These are phyloP conservation scores for Apiospora kogelbergensis DNA, from an alignment of 2,329 filamentous ascomycete genomes.

Conservation along the genomic window DNA sequence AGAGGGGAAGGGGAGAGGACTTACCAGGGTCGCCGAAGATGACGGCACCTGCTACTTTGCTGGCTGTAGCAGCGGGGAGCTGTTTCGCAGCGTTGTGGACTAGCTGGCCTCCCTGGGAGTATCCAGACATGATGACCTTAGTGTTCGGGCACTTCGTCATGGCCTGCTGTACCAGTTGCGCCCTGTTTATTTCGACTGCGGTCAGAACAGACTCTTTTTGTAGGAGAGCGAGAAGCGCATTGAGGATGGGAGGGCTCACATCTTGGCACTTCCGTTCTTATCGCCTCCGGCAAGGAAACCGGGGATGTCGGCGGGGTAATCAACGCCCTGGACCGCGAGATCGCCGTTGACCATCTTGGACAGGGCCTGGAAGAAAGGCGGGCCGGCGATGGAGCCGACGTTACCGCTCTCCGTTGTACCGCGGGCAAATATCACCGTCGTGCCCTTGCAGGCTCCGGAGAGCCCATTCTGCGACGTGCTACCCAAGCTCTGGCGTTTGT, in stretches of 20 bases:
- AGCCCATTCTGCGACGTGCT: slow-evolving; percentile 11
- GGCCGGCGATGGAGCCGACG: slow-evolving; percentile 49
- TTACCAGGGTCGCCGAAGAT: slow-evolving; percentile 12
- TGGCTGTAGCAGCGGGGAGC: slow-evolving; percentile 34
- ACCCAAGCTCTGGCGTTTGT: slow-evolving; percentile 11
- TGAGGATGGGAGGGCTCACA: slow-evolving; percentile 27
- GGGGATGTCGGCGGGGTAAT: slow-evolving; percentile 45
- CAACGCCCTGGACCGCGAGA: slow-evolving; percentile 53
- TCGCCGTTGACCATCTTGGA: slow-evolving; percentile 39
- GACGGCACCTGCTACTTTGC: slow-evolving; percentile 27
- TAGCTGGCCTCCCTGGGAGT: slow-evolving; percentile 40
- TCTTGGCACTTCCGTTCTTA: slow-evolving; percentile 39
- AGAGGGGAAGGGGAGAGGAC: background rate
- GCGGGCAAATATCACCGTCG: slow-evolving; percentile 57
- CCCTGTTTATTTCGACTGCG: slow-evolving; percentile 18
- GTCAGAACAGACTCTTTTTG: background rate
- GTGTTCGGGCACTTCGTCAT: slow-evolving; percentile 43
- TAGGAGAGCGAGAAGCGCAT: background rate
- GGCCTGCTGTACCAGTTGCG: slow-evolving; percentile 29
- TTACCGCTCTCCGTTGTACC: slow-evolving; percentile 54
- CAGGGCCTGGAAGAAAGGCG: slow-evolving; percentile 49
- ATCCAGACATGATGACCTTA: slow-evolving; percentile 46
- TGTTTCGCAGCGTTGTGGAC: slow-evolving; percentile 44
- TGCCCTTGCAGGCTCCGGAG: slow-evolving; percentile 37
- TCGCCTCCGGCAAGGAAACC: slow-evolving; percentile 50